Evolutionary conservation across 352 stramenopile species (phyloP).

Genomic region (Phytophthora pinifolia): DNA sequence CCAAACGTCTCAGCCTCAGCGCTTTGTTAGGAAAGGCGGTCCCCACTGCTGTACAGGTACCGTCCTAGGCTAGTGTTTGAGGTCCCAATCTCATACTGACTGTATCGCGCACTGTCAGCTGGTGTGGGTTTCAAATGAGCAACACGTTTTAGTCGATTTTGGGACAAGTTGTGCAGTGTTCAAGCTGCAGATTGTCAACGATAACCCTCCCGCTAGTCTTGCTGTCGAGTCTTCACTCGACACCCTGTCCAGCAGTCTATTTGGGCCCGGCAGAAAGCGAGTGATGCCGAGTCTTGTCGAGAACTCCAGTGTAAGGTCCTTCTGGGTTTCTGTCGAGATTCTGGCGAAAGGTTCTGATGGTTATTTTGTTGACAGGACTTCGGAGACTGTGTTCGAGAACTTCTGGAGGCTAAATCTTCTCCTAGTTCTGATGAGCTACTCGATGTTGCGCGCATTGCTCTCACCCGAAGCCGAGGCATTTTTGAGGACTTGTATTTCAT

Average conservation of each 20-base stretch:
- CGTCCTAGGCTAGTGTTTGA: no score
- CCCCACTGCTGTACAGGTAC: conserved; percentile 18
- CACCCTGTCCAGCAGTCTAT: neutral
- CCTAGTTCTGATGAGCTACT: conserved; percentile 5
- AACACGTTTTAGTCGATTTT: conserved; percentile 20
- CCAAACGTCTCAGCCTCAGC: conserved; percentile 26
- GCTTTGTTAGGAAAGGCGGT: conserved; percentile 20
- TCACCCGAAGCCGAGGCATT: conserved; percentile 8
- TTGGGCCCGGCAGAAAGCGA: neutral
- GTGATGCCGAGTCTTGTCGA: neutral
- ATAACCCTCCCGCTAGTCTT: neutral
- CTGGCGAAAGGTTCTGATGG: neutral
- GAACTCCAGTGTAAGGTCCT: conserved; percentile 7
- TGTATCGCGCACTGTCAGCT: conserved; percentile 13
- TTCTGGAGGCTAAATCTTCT: neutral
- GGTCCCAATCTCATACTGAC: neutral
- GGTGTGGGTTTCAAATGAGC: conserved; percentile 20
- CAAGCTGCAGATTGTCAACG: conserved; percentile 14
- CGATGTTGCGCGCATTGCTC: conserved; percentile 7
- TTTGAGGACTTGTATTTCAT: conserved; percentile 35
- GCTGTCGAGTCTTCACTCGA: neutral
- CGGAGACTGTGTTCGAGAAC: conserved; percentile 5
- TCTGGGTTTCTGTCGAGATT: neutral
- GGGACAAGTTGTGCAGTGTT: conserved; percentile 12
- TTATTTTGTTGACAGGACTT: conserved; percentile 9